Percentiles rank a stretch among this genome's conserved stretches.
phyloP scores from a whole-genome alignment of 352 stramenopile genomes.

The Sclerospora graminicola region DNA sequence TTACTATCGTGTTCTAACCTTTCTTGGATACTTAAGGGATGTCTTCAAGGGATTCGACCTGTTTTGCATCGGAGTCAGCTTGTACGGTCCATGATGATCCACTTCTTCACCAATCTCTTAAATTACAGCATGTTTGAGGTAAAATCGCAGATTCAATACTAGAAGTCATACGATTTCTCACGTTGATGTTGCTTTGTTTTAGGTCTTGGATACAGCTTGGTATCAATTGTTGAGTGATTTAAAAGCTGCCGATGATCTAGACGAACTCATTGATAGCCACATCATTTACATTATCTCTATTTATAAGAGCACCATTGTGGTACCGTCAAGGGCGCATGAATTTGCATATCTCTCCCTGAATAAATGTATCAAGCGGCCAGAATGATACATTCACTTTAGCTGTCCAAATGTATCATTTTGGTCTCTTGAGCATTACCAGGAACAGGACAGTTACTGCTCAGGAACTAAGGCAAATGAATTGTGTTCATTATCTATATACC shows the following conservation, averaged over 20 bases:
- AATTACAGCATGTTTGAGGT: slow-evolving; percentile 99
- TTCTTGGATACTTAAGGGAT: slow-evolving; percentile 28
- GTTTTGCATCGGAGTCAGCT: slow-evolving; percentile 92
- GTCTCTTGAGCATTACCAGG: no score
- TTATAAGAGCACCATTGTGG: slow-evolving; percentile 22
- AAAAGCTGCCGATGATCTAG: slow-evolving; percentile 86
- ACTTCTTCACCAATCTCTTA: slow-evolving; percentile 96
- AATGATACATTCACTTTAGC: no score
- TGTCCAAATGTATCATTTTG: no score
- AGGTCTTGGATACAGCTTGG: slow-evolving; percentile 91
- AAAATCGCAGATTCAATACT: not conserved
- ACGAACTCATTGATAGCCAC: slow-evolving; percentile 94
- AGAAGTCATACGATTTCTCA: not conserved
- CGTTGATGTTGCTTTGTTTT: not conserved
- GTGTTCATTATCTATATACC: no score
- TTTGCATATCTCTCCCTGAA: no score
- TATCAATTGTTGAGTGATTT: slow-evolving; percentile 86
- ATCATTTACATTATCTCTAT: slow-evolving; percentile 90
- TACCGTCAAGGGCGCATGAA: no score
- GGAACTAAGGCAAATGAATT: no score
- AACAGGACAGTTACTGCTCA: no score
- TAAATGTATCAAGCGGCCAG: no score
- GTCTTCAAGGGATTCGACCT: slow-evolving; percentile 38
- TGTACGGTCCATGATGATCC: slow-evolving; percentile 95
- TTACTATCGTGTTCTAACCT: slow-evolving; percentile 3